phyloP scores from a whole-genome alignment of 2,329 filamentous ascomycete species.

The Colletotrichum eleusines region DNA sequence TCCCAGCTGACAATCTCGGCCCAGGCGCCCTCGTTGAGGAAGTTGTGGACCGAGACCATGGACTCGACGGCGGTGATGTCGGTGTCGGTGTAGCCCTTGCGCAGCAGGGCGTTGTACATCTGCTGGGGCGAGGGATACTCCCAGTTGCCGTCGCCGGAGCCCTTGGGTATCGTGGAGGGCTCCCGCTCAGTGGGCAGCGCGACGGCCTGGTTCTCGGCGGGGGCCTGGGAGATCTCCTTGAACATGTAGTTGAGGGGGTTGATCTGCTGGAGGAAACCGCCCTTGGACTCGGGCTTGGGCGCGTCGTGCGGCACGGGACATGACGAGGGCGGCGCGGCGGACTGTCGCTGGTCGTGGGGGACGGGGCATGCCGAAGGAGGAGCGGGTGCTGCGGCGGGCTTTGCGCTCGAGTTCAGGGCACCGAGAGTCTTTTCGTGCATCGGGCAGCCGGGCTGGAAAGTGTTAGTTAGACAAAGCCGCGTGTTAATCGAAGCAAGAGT shows the following conservation, averaged over 20 bases:
- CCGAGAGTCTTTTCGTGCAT: constrained; percentile 69
- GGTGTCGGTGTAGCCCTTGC: constrained; percentile 96
- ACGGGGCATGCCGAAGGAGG: constrained; percentile 50
- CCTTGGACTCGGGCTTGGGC: constrained; percentile 53
- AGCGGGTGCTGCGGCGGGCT: constrained; percentile 45
- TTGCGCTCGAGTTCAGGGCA: constrained; percentile 55
- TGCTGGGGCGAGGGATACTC: constrained; percentile 98
- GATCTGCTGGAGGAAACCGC: constrained; percentile 67
- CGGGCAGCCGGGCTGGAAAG: constrained; percentile 63
- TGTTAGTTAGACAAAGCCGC: constrained; percentile 47
- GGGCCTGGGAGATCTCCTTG: constrained; percentile 82
- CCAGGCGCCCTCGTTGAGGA: constrained; percentile 98
- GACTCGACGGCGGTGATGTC: constrained; percentile 92
- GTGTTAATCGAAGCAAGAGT: not conserved
- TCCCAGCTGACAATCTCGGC: constrained; percentile 96
- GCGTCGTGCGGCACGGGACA: constrained; percentile 61
- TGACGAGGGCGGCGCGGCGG: constrained; percentile 50
- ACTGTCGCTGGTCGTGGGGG: constrained; percentile 44
- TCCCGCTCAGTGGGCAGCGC: constrained; percentile 85
- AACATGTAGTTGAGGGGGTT: constrained; percentile 96
- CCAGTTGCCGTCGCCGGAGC: constrained; percentile 84
- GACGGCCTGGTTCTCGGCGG: constrained; percentile 77
- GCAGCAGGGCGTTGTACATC: constrained; percentile 98
- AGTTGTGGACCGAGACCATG: constrained; percentile 99
- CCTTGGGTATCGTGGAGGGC: constrained; percentile 90